These are phyloP conservation scores for Raffaelea deltoideospora DNA, from an alignment of 2,329 filamentous ascomycete genomes.

Conservation along the genomic window DNA sequence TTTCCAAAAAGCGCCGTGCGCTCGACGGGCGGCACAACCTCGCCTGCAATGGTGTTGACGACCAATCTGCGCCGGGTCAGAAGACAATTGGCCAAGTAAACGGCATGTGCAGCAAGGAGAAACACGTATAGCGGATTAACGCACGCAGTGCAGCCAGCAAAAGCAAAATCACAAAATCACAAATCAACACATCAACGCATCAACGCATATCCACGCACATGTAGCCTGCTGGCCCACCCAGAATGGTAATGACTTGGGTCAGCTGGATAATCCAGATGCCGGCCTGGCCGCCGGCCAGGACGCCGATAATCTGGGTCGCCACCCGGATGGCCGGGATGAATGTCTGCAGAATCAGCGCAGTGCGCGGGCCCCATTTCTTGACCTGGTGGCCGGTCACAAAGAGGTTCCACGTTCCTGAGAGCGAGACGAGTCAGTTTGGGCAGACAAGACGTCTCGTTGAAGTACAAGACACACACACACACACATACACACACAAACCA, in stretches of 20 bases:
- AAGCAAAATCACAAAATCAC: too few species aligned
- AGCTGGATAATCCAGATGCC: constrained; percentile 56
- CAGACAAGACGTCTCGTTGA: not conserved
- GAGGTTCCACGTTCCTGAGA: constrained; percentile 39
- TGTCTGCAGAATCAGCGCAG: constrained; percentile 46
- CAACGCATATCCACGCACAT: too few species aligned
- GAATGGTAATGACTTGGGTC: constrained; percentile 50
- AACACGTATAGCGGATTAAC: too few species aligned
- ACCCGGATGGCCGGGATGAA: constrained; percentile 50
- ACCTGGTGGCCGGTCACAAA: constrained; percentile 53
- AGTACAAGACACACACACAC: too few species aligned
- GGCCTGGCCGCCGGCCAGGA: constrained; percentile 39
- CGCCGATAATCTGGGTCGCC: constrained; percentile 47
- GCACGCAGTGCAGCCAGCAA: too few species aligned
- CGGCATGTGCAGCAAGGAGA: not conserved
- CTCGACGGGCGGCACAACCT: constrained; percentile 42
- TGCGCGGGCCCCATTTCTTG: constrained; percentile 48
- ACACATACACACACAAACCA: not conserved
- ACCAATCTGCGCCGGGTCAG: constrained; percentile 28
- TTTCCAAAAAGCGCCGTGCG: constrained; percentile 51
- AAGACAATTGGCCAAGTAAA: not conserved
- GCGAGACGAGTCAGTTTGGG: not conserved
- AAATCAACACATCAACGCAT: too few species aligned
- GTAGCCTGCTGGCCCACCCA: constrained; percentile 56
- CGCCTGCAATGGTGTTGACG: constrained; percentile 52